A percentile compares a stretch with the other conserved stretches of the same genome.
phyloP scores from a whole-genome alignment of 768 basidiomycete species.

The Sporobolomyces pararoseus region DNA sequence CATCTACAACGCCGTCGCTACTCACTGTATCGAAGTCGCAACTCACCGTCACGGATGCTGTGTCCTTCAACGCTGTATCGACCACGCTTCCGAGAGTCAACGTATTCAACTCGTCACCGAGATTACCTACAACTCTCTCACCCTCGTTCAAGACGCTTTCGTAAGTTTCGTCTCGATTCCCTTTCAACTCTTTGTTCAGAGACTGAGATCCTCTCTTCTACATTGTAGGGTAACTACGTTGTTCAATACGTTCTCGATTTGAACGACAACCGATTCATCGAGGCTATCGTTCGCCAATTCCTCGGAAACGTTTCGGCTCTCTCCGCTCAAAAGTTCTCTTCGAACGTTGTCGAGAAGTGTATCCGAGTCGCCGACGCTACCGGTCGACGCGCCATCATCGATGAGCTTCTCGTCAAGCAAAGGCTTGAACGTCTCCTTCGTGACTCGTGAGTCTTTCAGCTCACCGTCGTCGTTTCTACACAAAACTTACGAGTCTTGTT shows the following conservation, averaged over 20 bases:
- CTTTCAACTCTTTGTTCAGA: not conserved
- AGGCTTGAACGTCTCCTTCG: conserved; percentile 91
- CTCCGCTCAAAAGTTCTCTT: conserved; percentile 98
- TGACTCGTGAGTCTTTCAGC: conserved; percentile 86
- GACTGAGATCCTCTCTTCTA: not conserved
- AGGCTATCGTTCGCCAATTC: conserved; percentile 95
- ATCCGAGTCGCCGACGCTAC: conserved; percentile 93
- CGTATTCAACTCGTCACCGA: conserved; percentile 94
- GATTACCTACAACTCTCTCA: conserved; percentile 96
- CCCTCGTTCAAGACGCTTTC: conserved; percentile 89
- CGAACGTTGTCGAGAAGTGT: conserved; percentile 70
- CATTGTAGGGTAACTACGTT: conserved; percentile 69
- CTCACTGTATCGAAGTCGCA: conserved; percentile 97
- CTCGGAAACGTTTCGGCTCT: conserved; percentile 94
- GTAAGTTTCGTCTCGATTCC: conserved; percentile 5
- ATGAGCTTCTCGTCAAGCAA: conserved; percentile 88
- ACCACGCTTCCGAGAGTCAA: conserved; percentile 94
- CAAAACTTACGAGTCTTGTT: not conserved
- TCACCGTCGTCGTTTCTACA: conserved; percentile 59
- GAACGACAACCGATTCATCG: conserved; percentile 97
- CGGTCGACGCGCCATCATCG: conserved; percentile 89
- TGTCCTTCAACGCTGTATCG: conserved; percentile 94
- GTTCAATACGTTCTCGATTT: conserved; percentile 98
- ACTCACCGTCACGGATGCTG: conserved; percentile 98
- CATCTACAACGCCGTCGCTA: conserved; percentile 99